Base-by-base conservation (phyloP, 371 early-diverging fungal species). In the Parasitella parasitica region DNA sequence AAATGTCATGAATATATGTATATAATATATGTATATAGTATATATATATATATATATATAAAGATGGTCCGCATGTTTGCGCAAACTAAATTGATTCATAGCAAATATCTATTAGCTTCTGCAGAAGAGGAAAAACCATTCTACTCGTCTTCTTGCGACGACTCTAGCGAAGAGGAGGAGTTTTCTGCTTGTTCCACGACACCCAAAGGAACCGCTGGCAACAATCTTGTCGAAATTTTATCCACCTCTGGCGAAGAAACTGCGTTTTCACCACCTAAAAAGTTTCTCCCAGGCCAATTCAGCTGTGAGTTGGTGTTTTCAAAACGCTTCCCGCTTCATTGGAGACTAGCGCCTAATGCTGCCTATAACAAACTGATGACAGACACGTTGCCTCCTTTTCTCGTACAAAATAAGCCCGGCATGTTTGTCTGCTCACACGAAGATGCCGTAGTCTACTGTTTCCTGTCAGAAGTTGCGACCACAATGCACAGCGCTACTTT, bases 391-490 rank as follows among this genome's bases (percentile, higher is more conserved):
- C 73, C 81, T 15, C 82, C 85, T 1, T 83, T 92, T 27, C 75
- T 84, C 20, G 89, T 94, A 13, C 75, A 80, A 32, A 94, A 94
- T 66, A 78, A 93, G 20, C 86, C 86, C 24, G 83, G 89, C 58
- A 84, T 89, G 81, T 89, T 89, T 65, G 91, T 92, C 0, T 82
- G 83, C 49, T 82, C 82, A 16, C 78, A 82, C 15, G 71, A 82
- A 52, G 66, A 73, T 54, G 68, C 71, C 2, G 84, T 89, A 0
- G 83, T 86, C n/a, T 91, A 91, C 57, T 75, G 90, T 56, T 76
- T 80, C 30, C 57, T 91, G n/a, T 82, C 69, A 5, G 86, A 86
- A 54, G 67, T 76, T 18, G 63, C 63, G 2, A 53, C 52, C 8
- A 51, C 27, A 6, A 36, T 39, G 32, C 32, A 38, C 4, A 55